phyloP scores from a whole-genome alignment of 495 filamentous ascomycete genomes.

The Neurospora sp. region DNA sequence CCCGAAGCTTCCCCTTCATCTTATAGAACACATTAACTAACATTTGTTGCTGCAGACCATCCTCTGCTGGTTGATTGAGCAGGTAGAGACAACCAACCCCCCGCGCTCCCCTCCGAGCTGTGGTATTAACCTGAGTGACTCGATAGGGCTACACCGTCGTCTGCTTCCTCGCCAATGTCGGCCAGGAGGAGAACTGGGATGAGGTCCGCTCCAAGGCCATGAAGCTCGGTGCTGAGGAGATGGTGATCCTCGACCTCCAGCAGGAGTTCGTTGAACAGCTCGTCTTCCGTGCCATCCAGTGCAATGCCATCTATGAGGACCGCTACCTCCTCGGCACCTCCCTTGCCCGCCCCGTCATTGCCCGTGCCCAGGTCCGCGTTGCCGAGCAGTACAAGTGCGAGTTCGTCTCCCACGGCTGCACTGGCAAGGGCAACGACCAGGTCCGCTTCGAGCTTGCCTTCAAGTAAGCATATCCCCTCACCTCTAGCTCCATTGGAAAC shows the following conservation, averaged over 20 bases:
- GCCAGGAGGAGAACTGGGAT: conserved; percentile 32
- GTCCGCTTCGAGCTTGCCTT: conserved; percentile 55
- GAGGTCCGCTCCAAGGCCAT: conserved; percentile 55
- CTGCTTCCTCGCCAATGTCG: conserved; percentile 49
- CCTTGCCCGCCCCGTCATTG: conserved; percentile 83
- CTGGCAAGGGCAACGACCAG: conserved; percentile 62
- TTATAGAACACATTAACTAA: not conserved
- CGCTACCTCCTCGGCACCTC: conserved; percentile 70
- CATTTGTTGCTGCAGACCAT: conserved; percentile 10
- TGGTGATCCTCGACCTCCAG: conserved; percentile 58
- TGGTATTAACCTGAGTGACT: conserved; percentile 32
- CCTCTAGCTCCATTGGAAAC: conserved; percentile 7
- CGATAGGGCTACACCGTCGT: conserved; percentile 24
- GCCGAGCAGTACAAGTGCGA: conserved; percentile 59
- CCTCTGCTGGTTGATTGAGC: conserved; percentile 55
- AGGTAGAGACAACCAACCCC: conserved; percentile 19
- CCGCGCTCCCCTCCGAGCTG: not conserved
- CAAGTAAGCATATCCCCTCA: conserved; percentile 2
- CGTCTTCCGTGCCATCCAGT: conserved; percentile 79
- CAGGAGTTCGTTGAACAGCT: conserved; percentile 76
- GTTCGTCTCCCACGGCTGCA: conserved; percentile 68
- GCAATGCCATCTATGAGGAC: conserved; percentile 82
- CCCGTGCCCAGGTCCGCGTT: conserved; percentile 59
- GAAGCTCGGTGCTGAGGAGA: conserved; percentile 56
- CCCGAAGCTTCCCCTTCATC: conserved; percentile 28